Conservation (phyloP, 164 flowering plant genomes). For the Magnolia changhungtana region DNA sequence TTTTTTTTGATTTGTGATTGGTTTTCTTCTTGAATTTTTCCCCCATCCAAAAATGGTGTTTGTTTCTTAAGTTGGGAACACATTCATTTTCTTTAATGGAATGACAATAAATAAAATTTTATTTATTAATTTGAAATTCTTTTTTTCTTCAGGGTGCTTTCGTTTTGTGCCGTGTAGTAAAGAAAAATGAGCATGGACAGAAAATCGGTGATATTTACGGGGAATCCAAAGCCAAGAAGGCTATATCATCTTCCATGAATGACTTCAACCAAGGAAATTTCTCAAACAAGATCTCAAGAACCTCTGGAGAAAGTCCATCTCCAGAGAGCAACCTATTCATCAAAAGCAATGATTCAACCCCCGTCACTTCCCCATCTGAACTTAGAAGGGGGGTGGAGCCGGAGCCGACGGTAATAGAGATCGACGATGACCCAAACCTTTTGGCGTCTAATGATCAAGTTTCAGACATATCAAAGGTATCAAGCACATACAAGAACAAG, state of each 20-base stretch:
- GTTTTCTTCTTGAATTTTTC: no score
- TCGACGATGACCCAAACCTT: constrained; percentile 24
- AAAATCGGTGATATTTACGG: constrained; percentile 31
- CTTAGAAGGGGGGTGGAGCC: constrained; percentile 21
- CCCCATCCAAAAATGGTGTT: no score
- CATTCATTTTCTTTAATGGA: neutral
- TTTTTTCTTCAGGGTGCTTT: constrained; percentile 54
- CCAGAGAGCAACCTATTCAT: constrained; percentile 26
- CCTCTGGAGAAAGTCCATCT: constrained; percentile 26
- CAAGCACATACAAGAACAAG: neutral
- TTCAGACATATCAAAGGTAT: constrained; percentile 50
- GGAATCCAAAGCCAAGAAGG: constrained; percentile 40
- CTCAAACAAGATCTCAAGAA: constrained; percentile 33
- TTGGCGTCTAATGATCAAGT: constrained; percentile 56
- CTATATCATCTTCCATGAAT: constrained; percentile 32
- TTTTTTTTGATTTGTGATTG: no score
- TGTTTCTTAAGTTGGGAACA: no score
- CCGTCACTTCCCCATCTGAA: constrained; percentile 44
- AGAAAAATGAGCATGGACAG: constrained; percentile 46
- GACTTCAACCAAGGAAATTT: constrained; percentile 18
- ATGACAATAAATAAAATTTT: neutral
- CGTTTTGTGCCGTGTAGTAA: constrained; percentile 76
- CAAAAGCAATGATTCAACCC: constrained; percentile 46
- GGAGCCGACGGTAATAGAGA: constrained; percentile 23
- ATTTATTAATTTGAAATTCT: neutral